phyloP scores from a whole-genome alignment of 2,329 filamentous ascomycete species.

The Venturia asperata region DNA sequence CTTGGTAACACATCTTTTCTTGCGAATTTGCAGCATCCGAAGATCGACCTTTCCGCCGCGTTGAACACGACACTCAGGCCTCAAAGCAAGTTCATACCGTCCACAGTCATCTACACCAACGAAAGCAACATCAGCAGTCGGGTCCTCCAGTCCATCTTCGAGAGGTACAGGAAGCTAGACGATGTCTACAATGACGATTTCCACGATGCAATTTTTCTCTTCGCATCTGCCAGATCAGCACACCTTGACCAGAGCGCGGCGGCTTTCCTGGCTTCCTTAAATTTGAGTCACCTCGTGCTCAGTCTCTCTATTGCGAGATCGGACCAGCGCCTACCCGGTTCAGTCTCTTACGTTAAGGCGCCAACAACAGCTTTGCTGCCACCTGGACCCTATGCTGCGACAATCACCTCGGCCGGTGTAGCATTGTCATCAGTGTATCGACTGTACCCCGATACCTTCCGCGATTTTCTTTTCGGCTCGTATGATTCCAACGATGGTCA shows the following conservation, averaged over 20 bases:
- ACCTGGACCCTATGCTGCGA: constrained; percentile 7
- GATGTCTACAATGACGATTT: constrained; percentile 15
- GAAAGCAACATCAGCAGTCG: not conserved
- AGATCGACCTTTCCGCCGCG: not conserved
- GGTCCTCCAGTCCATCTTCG: not conserved
- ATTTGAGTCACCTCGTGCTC: not conserved
- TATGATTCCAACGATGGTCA: constrained; percentile 39
- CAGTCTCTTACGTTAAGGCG: not conserved
- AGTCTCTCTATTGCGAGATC: not conserved
- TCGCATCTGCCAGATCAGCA: not conserved
- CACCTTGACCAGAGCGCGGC: not conserved
- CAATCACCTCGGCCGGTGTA: not conserved
- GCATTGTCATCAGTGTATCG: constrained; percentile 35
- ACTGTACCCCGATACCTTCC: constrained; percentile 46
- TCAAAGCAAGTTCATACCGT: not conserved
- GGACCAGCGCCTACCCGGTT: not conserved
- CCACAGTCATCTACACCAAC: constrained; percentile 7
- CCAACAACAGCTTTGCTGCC: not conserved
- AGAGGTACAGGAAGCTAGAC: not conserved
- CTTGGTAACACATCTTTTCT: constrained; percentile 1
- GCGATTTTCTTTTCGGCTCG: constrained; percentile 31
- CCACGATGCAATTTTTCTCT: not conserved
- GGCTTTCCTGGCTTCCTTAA: not conserved
- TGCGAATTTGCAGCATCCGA: not conserved
- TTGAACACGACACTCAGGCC: not conserved